Evolutionary conservation across 106 monocot species (phyloP), one percentile per base, ranked within the genome.

Genomic region (Amphibolis antarctica): DNA sequence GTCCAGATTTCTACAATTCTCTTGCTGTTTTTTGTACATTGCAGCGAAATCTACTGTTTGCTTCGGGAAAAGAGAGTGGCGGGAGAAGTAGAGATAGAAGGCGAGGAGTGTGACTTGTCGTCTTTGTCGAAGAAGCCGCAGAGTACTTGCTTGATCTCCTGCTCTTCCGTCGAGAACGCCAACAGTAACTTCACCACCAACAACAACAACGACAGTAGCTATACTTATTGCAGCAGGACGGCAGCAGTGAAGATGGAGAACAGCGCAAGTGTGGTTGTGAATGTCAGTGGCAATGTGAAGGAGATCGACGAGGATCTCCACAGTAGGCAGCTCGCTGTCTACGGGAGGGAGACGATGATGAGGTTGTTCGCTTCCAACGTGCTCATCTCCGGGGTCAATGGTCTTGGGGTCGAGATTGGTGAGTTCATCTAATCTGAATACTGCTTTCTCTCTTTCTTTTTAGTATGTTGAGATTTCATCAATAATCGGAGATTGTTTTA

Each of bases 341-440:
- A 93, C 13, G 92, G 92, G 22, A 75, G 85, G 60, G 92, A 93
- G 85, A 93, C 88, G 15, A 88, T 93, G 92, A 63, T 78, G 68
- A 76, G 75, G 57, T 70, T 93, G 22, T 85, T 88, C 25, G 83
- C 65, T 0, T 88, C 92, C 20, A 88, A 78, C 57, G 80, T 93
- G 28, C 88, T 93, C 13, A 51, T 93, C 12, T 88, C 92, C 24
- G 92, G 92, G 18, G 69, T 93, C 18, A 71, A 88, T 19, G 92
- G 92, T 23, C 80, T 93, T 11, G 92, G 92, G 17, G 88, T 80
- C 5, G 92, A 93, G 76, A 93, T 85, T 50, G 92, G 92, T 93
- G 17, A 66, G n/a, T n/a, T n/a, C n/a, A n/a, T n/a, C n/a, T n/a
- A n/a, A n/a, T n/a, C n/a, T n/a, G n/a, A n/a, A n/a, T n/a, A n/a